Percentiles rank a stretch among this genome's conserved stretches.
phyloP scores from a whole-genome alignment of 805 yeast genomes.

The Blastobotrys attinorum region DNA sequence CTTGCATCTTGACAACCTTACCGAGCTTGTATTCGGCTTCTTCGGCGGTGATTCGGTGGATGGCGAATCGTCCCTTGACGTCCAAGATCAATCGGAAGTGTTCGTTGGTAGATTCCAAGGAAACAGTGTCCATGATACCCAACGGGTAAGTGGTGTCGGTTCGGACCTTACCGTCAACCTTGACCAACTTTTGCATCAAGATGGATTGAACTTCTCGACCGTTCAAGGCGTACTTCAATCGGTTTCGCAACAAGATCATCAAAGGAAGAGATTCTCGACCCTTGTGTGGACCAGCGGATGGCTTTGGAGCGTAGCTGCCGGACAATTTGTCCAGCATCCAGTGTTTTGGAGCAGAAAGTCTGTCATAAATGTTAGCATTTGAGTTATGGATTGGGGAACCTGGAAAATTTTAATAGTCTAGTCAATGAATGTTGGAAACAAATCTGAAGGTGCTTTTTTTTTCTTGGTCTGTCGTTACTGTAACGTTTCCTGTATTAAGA shows the following conservation, averaged over 20 bases:
- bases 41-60: constrained; percentile 98
- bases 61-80: constrained; percentile 98
- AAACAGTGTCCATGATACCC: constrained; percentile 98
- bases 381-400: no score
- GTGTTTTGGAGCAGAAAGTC: constrained; percentile 99
- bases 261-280: constrained; percentile 97
- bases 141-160: constrained; percentile 98
- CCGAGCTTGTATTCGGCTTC: constrained; percentile 98
- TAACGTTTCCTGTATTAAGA: no score
- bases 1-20: constrained; percentile 95
- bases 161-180: constrained; percentile 99
- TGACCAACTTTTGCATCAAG: constrained; percentile 95
- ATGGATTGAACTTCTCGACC: constrained; percentile 99
- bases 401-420: no score
- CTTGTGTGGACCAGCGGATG: constrained; percentile 99
- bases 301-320: constrained; percentile 99
- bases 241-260: constrained; percentile 95
- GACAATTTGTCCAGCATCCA: constrained; percentile 99
- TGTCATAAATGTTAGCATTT: constrained; percentile 31
- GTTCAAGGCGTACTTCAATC: constrained; percentile 97
- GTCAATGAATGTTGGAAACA: no score
- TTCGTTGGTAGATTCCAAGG: constrained; percentile 97
- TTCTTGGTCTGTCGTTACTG: no score
- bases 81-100: constrained; percentile 99
- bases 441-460: no score